A percentile compares a stretch with the other conserved stretches of the same genome.
Evolutionary conservation across 306 rosid species (phyloP).

Genomic region (Casuarina glauca): DNA sequence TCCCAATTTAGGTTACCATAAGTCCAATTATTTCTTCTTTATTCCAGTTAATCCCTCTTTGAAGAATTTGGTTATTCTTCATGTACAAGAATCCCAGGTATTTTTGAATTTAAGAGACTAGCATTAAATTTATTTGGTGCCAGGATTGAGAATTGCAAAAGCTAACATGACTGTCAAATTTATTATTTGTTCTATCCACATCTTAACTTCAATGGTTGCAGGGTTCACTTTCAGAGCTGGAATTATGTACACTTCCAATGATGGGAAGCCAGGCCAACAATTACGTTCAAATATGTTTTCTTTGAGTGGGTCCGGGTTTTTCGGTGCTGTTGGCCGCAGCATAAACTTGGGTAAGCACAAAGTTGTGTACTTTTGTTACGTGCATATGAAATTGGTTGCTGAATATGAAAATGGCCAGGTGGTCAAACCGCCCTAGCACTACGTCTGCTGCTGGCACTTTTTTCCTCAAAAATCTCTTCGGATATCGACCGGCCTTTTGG

Average conservation of each 20-base stretch:
- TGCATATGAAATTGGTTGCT: conserved; percentile 5
- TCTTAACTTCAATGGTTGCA: conserved; percentile 61
- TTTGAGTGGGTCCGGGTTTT: conserved; percentile 77
- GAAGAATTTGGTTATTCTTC: too few species aligned
- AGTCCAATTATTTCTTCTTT: too few species aligned
- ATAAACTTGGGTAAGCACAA: conserved; percentile 70
- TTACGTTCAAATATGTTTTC: conserved; percentile 77
- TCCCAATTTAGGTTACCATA: too few species aligned
- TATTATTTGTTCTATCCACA: conserved; percentile 40
- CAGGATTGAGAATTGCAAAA: conserved; percentile 1
- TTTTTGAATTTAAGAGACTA: not conserved
- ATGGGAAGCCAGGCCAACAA: conserved; percentile 52
- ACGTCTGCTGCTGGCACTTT: conserved; percentile 75
- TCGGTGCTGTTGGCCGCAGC: conserved; percentile 88
- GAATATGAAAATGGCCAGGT: conserved; percentile 51
- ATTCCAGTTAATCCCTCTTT: too few species aligned
- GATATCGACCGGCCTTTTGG: conserved; percentile 83
- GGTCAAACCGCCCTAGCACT: conserved; percentile 91
- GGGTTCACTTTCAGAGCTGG: conserved; percentile 91
- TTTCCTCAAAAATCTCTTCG: conserved; percentile 81
- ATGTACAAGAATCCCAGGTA: too few species aligned
- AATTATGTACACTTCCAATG: conserved; percentile 66
- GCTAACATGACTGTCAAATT: conserved; percentile 1
- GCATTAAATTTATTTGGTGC: not conserved
- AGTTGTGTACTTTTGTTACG: not conserved